Base-by-base conservation (phyloP, 2,329 filamentous ascomycete species). In the Aphanocladium album region DNA sequence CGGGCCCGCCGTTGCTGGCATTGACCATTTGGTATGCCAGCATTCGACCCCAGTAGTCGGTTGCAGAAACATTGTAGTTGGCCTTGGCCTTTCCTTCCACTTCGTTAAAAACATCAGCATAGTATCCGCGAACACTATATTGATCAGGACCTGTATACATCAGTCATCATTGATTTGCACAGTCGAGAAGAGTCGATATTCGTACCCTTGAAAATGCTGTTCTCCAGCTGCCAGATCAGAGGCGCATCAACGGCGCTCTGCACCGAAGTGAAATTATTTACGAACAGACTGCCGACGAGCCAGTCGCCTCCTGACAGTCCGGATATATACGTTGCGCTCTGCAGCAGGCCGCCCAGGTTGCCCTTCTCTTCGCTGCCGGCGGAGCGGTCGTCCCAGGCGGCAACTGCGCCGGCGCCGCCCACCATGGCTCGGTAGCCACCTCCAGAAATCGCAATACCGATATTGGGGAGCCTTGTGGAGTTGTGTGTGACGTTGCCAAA, bases 381-480 rank as follows among this genome's bases (percentile, higher is more conserved):
- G 0, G 89, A 92, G 21, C 92, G 84, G 67, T 75, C 83, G 72
- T 96, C 92, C 65, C 91, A 93, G 0, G 91, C 92, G 33, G 89
- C 84, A 17, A 96, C 67, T 47, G 88, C 88, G 62, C 92, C 92
- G 17, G 88, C 92, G 41, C 90, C 91, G 69, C 89, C 93, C 77
- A 93, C 79, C 77, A 96, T 80, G n/a, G 92, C 91, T 60, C 92
- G 82, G 72, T 95, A 96, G 39, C 92, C 92, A 70, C 92, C 92
- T 14, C 91, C 91, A 0, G 90, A 95, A 49, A 89, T 79, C 12
- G 91, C 90, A 64, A 96, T 83, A 17, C 81, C 91, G 63, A 96
- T 86, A 64, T 75, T 76, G 11, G 77, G 77, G 21, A 76, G 66
- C 19, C 66, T 64, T 5, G 39, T 88, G 85, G 64, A 87, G 70